Base-by-base conservation (phyloP, 1,139 yeast species). In the Suhomyces guaymorum region DNA sequence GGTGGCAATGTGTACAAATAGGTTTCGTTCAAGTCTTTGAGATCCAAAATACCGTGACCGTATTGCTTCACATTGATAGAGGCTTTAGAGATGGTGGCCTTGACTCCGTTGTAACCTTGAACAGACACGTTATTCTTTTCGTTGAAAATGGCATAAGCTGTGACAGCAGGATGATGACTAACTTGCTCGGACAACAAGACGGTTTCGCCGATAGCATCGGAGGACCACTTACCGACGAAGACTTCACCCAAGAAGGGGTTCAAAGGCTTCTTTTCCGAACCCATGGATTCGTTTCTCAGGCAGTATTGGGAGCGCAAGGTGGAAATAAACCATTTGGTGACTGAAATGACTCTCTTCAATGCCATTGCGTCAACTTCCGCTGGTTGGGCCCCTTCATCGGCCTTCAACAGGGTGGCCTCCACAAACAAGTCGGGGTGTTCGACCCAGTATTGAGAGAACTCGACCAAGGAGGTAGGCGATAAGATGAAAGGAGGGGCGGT, bases 401-500 rank as follows among this genome's bases (percentile, higher is more conserved):
- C 65, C 37, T 37, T 26, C 50, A 30, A 59, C 47, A 50, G 48
- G 45, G 70, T 71, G 23, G 97, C 89, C 27, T 78, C 92, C 39
- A 88, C 62, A 41, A 92, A 75, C 45, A 89, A 71, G 48, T 87
- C 90, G 11, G 92, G 89, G 56, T 86, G 92, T 59, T 89, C 96
- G 32, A 90, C 84, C 95, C 94, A 84, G 58, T 88, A 92, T 59
- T 87, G 92, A 12, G 96, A 84, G 63, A 86, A 92, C 64, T 92
- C 98, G 18, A 80, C 79, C 51, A 88, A 72, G 3, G 97, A 90
- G 6, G 86, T 83, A 16, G 96, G 90, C 7, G 96, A 87, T 44
- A 92, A 72, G 50, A 92, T 92, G 63, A 92, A 92, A n/a, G 98
- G 97, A 17, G 98, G 98, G 2, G 98, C 98, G 2, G 98, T 89